phyloP scores from a whole-genome alignment of 2,329 filamentous ascomycete species.

The Leptographium galeiforme region DNA sequence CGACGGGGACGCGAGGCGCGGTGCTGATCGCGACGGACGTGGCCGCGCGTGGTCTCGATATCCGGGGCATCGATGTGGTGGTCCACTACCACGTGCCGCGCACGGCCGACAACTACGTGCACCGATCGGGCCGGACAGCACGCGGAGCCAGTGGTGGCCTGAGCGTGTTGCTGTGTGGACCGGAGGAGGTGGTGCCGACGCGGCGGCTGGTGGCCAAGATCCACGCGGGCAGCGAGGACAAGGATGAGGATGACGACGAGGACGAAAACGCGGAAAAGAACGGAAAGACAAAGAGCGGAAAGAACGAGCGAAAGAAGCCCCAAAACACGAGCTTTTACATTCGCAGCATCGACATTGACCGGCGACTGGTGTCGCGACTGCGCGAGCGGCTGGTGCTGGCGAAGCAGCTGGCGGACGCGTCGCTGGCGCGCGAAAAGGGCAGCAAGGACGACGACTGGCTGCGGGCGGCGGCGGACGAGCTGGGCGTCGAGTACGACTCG shows the following conservation, averaged over 20 bases:
- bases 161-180: slow-evolving; percentile 78
- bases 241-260: neutral
- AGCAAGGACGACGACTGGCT: slow-evolving; percentile 77
- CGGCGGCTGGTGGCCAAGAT: slow-evolving; percentile 78
- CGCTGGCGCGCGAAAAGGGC: slow-evolving; percentile 76
- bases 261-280: neutral
- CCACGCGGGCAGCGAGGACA: slow-evolving; percentile 36
- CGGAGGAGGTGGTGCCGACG: slow-evolving; percentile 80
- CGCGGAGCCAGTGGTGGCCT: slow-evolving; percentile 65
- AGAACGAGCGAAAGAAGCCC: slow-evolving; percentile 18
- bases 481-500: slow-evolving; percentile 87
- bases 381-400: slow-evolving; percentile 66
- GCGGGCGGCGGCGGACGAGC: slow-evolving; percentile 70
- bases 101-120: slow-evolving; percentile 84
- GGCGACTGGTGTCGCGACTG: slow-evolving; percentile 61
- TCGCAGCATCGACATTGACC: slow-evolving; percentile 70
- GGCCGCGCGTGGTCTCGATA: slow-evolving; percentile 85
- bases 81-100: slow-evolving; percentile 93
- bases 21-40: slow-evolving; percentile 90
- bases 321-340: slow-evolving; percentile 44
- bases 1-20: slow-evolving; percentile 29
- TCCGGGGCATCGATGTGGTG: slow-evolving; percentile 76
- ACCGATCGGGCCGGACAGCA: slow-evolving; percentile 87
- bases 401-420: slow-evolving; percentile 76
- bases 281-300: neutral